Evolutionary conservation across 495 filamentous ascomycete species (phyloP), one percentile per base, ranked within the genome.

Genomic region (Penicillium taxi): DNA sequence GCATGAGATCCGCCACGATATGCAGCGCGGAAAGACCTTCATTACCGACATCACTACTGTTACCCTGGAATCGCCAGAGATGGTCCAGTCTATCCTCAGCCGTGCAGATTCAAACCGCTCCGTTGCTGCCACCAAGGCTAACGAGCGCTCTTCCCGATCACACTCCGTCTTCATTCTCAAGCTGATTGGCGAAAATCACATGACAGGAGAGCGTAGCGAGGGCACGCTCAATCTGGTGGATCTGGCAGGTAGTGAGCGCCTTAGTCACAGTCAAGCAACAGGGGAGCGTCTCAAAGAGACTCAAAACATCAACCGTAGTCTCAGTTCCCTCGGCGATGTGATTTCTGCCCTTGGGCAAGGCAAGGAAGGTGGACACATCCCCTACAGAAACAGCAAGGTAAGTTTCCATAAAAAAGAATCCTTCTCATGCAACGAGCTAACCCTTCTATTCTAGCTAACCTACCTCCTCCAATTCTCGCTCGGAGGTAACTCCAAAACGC

Each of bases 161-260:
- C 91, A 99, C 62, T 93, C 84, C 0, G 88, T 99, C 23, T 95
- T 99, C 58, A 94, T 99, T 40, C 77, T 99, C 37, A 88, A 84
- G 58, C 74, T 99, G 4, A 73, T 75, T 9, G 91, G 91, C 12
- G 71, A 79, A 31, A 94, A 94, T 50, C 72, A 74, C 34, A 73
- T 86, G 15, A 93, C 93, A 2, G 73, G 81, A 15, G 85, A 93
- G 57, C 77, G 78, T 11, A 86, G 84, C 43, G 88, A 95, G 53
- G 93, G 93, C 22, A 94, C 89, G 0, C 73, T 99, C 32, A 99
- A 99, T 61, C 70, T 99, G 12, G 93, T 99, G 22, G 91, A 99
- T 64, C 65, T 99, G 39, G 91, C 91, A 1, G 91, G 91, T 17
- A 91, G 84, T 32, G 91, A 99, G 56, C 77, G 90, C 37, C 70